Base-by-base conservation (phyloP, 2,329 filamentous ascomycete genomes). In the Annulohypoxylon truncatum region DNA sequence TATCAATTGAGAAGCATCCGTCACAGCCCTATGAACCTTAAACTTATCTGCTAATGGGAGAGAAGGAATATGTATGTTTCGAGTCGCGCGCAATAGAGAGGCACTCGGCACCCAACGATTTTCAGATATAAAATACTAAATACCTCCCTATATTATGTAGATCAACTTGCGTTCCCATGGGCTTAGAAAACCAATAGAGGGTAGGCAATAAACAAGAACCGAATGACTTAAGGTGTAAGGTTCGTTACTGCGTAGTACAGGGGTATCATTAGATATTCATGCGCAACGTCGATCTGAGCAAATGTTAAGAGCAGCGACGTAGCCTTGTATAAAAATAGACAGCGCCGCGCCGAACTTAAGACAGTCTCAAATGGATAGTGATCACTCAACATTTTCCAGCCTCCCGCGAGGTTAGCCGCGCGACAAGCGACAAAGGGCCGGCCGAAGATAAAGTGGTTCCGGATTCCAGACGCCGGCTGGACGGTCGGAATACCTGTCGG, bases 401-500 rank as follows among this genome's bases (percentile, higher is more conserved):
- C 50, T 48, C 29, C 33, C 15, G 42, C 20, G 22, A 54, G 26
- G n/a, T 44, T 52, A 61, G 53, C 31, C 40, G 20, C 38, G 53
- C 47, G 52, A 42, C 46, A 53, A 26, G 42, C 56, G 61, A 60
- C 35, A 33, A 59, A 40, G 35, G 42, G 26, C 54, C 52, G 24
- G 31, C 58, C 50, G 29, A 44, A 61, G 26, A 47, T 60, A 57
- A 63, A 61, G 52, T 57, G 44, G 51, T 5, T 24, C 58, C 55
- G 58, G 51, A 64, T 69, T 64, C 60, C 66, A 61, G 47, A 24
- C 48, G 18, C 50, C 42, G 64, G 57, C 55, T 53, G 20, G 50
- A 51, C 15, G 40, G 12, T 47, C 60, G 56, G 51, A 38, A 44
- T 26, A 42, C 33, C 24, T 31, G 10, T 55, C 53, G 22, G 47